Percentiles rank a stretch among this genome's conserved stretches.
These are phyloP conservation scores for Capsicum chinense DNA, from an alignment of 257 asterid species.

Conservation along the genomic window DNA sequence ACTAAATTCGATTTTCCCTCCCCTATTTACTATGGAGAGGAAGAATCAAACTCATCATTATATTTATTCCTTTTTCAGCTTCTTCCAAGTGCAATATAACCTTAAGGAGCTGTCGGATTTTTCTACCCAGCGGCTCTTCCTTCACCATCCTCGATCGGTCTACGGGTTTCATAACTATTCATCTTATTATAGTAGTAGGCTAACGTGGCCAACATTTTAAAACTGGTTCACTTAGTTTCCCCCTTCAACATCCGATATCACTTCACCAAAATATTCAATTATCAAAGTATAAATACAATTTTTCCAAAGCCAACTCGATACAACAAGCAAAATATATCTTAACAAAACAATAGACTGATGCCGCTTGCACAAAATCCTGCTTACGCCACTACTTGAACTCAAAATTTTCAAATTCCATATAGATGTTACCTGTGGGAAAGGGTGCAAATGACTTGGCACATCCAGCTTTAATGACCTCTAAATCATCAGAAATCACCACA, in stretches of 20 bases:
- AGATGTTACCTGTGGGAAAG: slow-evolving; percentile 65
- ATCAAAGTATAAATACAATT: too few species aligned
- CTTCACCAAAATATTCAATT: background rate
- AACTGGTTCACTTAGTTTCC: background rate
- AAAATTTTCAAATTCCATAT: background rate
- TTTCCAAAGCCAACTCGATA: too few species aligned
- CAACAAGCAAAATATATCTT: too few species aligned
- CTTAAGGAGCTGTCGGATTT: too few species aligned
- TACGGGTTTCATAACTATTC: background rate
- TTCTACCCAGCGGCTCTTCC: too few species aligned
- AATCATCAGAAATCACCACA: slow-evolving; percentile 81
- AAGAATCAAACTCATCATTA: background rate
- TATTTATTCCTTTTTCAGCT: background rate
- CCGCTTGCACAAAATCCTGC: background rate
- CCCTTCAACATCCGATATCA: background rate
- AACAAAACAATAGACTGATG: background rate
- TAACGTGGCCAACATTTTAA: background rate
- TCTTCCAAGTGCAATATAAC: background rate
- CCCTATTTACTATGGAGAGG: background rate
- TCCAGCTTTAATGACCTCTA: slow-evolving; percentile 65
- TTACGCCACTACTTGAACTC: background rate
- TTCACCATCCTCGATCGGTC: background rate
- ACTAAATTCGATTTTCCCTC: background rate
- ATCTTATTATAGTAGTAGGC: background rate
- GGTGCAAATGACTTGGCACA: slow-evolving; percentile 91